Base-by-base conservation (phyloP, 768 basidiomycete species). In the Suillus clintonianus region DNA sequence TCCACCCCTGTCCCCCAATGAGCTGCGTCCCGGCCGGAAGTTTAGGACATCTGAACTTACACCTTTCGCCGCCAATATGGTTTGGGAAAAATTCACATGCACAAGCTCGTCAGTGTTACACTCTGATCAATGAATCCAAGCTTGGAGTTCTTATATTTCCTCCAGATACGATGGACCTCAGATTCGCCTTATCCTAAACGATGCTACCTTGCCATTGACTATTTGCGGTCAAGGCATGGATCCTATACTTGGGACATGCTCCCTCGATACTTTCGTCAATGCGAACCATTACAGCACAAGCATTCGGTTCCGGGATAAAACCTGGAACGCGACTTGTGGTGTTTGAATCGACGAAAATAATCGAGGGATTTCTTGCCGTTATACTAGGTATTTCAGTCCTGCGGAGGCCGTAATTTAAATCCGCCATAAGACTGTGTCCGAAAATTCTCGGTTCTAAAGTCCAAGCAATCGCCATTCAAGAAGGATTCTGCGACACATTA, bases 11-110 rank as follows among this genome's bases (percentile, higher is more conserved):
- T 63, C 69, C 42, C 62, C 76, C 2, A 53, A 27, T 10, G 76
- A 54, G 73, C 47, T 75, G 70, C 62, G 68, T 66, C 24, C 30
- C 36, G 66, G 67, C 62, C 76, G 81, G 42, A 74, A 70, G 53
- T 82, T 76, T 70, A 72, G 72, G 56, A 82, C 80, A 36, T 77
- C 79, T 6, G 62, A 63, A 8, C 80, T 81, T 66, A 73, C 78
- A 17, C 82, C 82, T 37, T 83, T 83, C 62, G 80, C 71, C 15
- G 80, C 80, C 48, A 76, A 70, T 61, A 80, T 82, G 79, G 65
- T 78, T 32, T 82, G 79, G 80, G 80, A 81, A 67, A 74, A 68
- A 65, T 80, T 81, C 69, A 67, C 70, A 4, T 82, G 80, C 72
- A 64, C 66, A 55, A 69, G 71, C 14, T 79, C 77, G 75, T 77